Conservation (phyloP, 2,329 filamentous ascomycete genomes). For the Tolypocladium cylindrosporum region DNA sequence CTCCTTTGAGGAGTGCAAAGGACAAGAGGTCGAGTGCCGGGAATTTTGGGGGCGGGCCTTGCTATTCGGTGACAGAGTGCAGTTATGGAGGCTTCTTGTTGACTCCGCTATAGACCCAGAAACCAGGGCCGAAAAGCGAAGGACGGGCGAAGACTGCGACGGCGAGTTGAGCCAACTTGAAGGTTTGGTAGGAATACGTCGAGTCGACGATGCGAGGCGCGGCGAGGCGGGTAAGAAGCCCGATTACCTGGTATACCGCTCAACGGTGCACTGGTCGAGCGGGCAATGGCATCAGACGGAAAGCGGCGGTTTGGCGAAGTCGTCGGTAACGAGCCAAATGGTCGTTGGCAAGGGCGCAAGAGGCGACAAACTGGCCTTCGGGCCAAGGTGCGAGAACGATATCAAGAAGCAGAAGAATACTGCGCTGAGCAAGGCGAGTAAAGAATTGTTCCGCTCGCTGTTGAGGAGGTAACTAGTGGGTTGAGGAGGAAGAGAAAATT, state of each 20-base stretch:
- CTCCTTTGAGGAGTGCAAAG: neutral
- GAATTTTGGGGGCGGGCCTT: neutral
- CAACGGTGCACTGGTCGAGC: neutral
- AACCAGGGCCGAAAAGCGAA: constrained; percentile 84
- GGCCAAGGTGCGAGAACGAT: neutral
- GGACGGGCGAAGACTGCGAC: constrained; percentile 60
- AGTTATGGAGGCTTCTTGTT: constrained; percentile 98
- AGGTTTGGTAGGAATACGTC: constrained; percentile 37
- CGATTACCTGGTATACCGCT: neutral
- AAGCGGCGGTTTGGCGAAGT: neutral
- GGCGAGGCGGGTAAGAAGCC: neutral
- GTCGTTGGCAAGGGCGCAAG: neutral
- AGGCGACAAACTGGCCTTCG: neutral
- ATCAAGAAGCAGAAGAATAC: neutral
- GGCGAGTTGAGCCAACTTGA: constrained; percentile 90
- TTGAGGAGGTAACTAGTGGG: neutral
- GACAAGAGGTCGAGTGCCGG: neutral
- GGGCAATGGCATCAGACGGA: neutral
- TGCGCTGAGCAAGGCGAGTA: neutral
- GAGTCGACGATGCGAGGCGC: neutral
- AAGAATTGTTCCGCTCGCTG: neutral
- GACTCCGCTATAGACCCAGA: constrained; percentile 93
- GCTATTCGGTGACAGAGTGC: neutral
- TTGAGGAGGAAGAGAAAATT: neutral
- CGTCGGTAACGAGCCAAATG: neutral